Base-by-base conservation (phyloP, 495 filamentous ascomycete species). In the Lindgomyces ingoldianus region DNA sequence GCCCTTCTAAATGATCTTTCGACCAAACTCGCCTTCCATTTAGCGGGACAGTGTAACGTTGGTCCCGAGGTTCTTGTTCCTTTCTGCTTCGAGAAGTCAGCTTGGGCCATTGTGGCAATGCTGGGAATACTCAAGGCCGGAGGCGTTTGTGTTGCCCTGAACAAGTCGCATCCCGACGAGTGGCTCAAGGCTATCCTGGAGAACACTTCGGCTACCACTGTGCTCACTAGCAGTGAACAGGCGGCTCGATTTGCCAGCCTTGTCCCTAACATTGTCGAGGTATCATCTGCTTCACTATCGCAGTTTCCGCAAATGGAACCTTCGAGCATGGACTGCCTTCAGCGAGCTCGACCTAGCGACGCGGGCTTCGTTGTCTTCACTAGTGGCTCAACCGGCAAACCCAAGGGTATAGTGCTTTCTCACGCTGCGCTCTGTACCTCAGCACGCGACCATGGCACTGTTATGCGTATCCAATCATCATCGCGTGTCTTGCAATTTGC, bases 371-470 rank as follows among this genome's bases (percentile, higher is more conserved):
- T 66, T 3, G n/a, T 62, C 11, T 67, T 48, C 45, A 67, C 64
- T 2, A 46, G 30, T 42, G 64, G 64, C 10, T 41, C 29, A 11
- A 67, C 64, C 6, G 64, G 64, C 3, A n/a, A 6, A 3, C 64
- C 64, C 30, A 67, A 67, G 42, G 63, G 63, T 16, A 30, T 58
- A 3, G 22, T 58, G 11, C 4, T 25, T 14, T 16, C 12, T 11
- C 55, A 58, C 19, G 3, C 12, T 22, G 22, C 12, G 8, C 22
- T 52, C 18, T 18, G 36, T 36, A 46, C 14, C 33, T 25, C 36
- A 39, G n/a, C 69, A 63, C 44, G 18, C 72, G 50, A 57, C 77
- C 39, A 41, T 77, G 56, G 77, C 78, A 41, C 62, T 56, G 8
- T 22, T 8, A 24, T 52, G 18, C 14, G 25, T 3, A 25, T 52